These are phyloP conservation scores for Dioszegia hungarica DNA, from an alignment of 768 basidiomycete species.

Conservation along the genomic window DNA sequence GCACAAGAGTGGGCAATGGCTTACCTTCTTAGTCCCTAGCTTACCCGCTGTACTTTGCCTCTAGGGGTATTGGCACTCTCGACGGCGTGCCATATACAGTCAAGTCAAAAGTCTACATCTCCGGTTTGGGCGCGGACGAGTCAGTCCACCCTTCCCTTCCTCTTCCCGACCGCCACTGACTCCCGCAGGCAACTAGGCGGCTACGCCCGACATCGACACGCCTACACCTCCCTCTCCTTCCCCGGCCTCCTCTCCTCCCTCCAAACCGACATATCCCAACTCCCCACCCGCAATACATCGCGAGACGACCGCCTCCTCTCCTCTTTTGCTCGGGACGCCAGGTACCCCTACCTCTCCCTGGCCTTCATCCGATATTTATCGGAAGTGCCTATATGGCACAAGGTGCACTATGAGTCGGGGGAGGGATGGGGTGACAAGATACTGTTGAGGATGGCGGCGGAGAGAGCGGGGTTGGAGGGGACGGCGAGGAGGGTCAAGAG, in stretches of 20 bases:
- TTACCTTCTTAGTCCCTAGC: conserved; percentile 70
- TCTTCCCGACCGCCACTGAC: not conserved
- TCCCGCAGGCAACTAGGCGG: conserved; percentile 67
- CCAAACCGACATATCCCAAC: conserved; percentile 79
- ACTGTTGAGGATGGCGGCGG: conserved; percentile 67
- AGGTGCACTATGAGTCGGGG: conserved; percentile 59
- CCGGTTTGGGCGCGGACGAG: conserved; percentile 92
- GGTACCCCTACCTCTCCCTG: conserved; percentile 85
- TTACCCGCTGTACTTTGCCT: conserved; percentile 87
- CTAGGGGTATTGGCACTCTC: conserved; percentile 67
- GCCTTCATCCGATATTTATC: conserved; percentile 72
- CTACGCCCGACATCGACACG: conserved; percentile 80
- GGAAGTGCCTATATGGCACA: conserved; percentile 69
- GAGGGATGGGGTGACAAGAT: conserved; percentile 86
- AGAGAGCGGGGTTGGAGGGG: conserved; percentile 67
- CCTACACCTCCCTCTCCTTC: conserved; percentile 53
- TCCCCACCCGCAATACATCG: conserved; percentile 83
- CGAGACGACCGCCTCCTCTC: conserved; percentile 92
- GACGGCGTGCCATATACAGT: conserved; percentile 59
- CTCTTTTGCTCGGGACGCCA: conserved; percentile 81
- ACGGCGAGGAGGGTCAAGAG: conserved; percentile 76
- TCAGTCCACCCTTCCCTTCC: conserved; percentile 12
- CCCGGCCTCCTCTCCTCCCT: conserved; percentile 55
- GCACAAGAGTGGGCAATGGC: not conserved
- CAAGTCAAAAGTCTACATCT: conserved; percentile 74